A percentile compares a stretch with the other conserved stretches of the same genome.
Evolutionary conservation across 2,329 filamentous ascomycete species (phyloP).

Genomic region (Penicillium janthinellum): DNA sequence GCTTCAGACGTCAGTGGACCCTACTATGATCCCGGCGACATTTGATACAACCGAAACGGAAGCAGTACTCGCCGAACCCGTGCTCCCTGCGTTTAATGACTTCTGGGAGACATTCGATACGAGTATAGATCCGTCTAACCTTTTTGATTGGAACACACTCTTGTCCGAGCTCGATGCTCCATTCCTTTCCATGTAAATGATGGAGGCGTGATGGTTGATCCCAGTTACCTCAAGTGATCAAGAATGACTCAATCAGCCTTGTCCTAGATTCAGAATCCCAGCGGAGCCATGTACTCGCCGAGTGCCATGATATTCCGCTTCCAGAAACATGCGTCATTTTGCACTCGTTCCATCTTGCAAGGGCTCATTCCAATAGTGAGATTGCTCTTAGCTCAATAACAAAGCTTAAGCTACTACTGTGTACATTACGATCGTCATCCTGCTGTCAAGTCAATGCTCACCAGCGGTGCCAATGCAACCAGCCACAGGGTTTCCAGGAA

Average conservation of each 20-base stretch:
- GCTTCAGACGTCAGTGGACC: too few relatives aligned
- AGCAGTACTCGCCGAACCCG: slow-evolving; percentile 5
- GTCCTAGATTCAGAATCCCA: background rate
- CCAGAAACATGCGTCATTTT: background rate
- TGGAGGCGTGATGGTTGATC: background rate
- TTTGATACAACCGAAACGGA: background rate
- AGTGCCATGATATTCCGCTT: background rate
- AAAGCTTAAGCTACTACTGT: too few relatives aligned
- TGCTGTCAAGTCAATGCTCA: background rate
- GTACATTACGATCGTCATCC: background rate
- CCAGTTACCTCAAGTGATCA: background rate
- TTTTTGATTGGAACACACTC: slow-evolving; percentile 24
- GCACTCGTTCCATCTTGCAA: too few relatives aligned
- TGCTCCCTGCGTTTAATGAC: slow-evolving; percentile 18
- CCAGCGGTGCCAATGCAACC: background rate
- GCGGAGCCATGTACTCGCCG: too few relatives aligned
- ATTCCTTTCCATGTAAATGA: slow-evolving; percentile 13
- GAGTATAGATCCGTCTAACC: slow-evolving; percentile 15
- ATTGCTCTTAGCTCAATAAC: too few relatives aligned
- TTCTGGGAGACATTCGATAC: slow-evolving; percentile 27
- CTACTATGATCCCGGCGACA: background rate
- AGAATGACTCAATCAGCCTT: background rate
- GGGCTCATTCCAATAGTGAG: too few relatives aligned
- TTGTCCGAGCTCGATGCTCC: slow-evolving; percentile 23
- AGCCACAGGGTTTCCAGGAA: background rate